phyloP scores from a whole-genome alignment of 2,329 filamentous ascomycete species.

The Pseudopyricularia cyperi region DNA sequence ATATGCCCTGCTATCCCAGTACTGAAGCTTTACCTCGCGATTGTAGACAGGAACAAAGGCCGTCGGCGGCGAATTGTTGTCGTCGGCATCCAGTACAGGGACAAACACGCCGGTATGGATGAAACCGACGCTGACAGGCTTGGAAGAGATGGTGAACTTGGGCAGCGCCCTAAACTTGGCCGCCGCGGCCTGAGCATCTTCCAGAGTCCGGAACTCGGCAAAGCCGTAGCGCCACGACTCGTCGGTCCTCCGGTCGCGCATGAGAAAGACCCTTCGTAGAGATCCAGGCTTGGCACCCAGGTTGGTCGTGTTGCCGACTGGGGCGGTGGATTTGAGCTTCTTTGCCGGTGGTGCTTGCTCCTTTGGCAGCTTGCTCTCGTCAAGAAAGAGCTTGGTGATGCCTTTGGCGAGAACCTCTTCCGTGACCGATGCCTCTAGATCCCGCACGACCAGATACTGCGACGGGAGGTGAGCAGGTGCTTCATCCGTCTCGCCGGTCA shows the following conservation, averaged over 20 bases:
- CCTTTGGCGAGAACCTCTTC: slow-evolving; percentile 63
- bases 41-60: slow-evolving; percentile 1
- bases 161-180: slow-evolving; percentile 58
- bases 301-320: slow-evolving; percentile 40
- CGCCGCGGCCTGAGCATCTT: slow-evolving; percentile 64
- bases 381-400: slow-evolving; percentile 57
- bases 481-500: slow-evolving; percentile 30
- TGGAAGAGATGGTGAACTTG: slow-evolving; percentile 66
- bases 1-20: slow-evolving; percentile 26
- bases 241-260: slow-evolving; percentile 57
- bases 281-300: slow-evolving; percentile 61
- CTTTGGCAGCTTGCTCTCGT: slow-evolving; percentile 33
- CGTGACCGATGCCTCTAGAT: slow-evolving; percentile 54
- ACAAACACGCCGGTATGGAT: slow-evolving; percentile 81
- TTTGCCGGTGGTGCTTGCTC: slow-evolving; percentile 24
- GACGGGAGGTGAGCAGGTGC: slow-evolving; percentile 42
- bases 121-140: slow-evolving; percentile 56
- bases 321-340: slow-evolving; percentile 47
- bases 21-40: not conserved
- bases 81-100: slow-evolving; percentile 27
- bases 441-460: slow-evolving; percentile 64
- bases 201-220: slow-evolving; percentile 65
- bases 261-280: slow-evolving; percentile 63
- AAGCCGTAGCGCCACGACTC: slow-evolving; percentile 75
- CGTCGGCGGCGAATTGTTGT: not conserved